phyloP scores from a whole-genome alignment of 2,329 filamentous ascomycete genomes.

The Epichloe coenophiala region DNA sequence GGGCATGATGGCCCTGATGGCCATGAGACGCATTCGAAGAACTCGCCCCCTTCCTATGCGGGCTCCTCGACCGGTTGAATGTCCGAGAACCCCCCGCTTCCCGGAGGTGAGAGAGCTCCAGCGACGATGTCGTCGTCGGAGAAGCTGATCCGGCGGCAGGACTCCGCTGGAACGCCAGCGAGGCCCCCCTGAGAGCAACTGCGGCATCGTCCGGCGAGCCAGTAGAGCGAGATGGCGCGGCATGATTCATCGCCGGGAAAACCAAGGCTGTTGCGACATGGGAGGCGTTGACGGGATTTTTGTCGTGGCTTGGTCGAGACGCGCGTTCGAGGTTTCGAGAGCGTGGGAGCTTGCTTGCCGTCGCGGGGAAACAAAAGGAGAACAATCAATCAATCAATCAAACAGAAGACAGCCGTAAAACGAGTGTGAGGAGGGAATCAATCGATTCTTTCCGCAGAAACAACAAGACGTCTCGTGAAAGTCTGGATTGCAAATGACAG shows the following conservation, averaged over 20 bases:
- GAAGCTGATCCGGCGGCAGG: conserved; percentile 5
- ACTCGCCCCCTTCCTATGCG: not conserved
- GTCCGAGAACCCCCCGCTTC: conserved; percentile 24
- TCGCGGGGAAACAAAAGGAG: too few species aligned
- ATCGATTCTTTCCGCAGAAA: not conserved
- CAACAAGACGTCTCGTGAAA: not conserved
- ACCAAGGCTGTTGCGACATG: conserved; percentile 8
- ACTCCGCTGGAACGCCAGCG: conserved; percentile 35
- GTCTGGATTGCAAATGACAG: not conserved
- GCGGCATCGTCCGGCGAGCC: conserved; percentile 23
- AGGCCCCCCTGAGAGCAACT: conserved; percentile 38
- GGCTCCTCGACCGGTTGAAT: conserved; percentile 10
- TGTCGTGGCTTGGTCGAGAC: not conserved
- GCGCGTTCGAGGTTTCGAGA: not conserved
- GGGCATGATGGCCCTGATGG: not conserved
- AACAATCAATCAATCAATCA: not conserved
- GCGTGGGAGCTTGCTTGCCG: too few species aligned
- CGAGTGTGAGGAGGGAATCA: not conserved
- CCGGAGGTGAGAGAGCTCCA: not conserved
- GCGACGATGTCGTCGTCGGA: conserved; percentile 5
- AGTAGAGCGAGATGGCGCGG: conserved; percentile 14
- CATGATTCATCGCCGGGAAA: conserved; percentile 21
- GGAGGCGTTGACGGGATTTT: not conserved
- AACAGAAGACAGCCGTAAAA: not conserved
- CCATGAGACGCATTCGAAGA: not conserved